Evolutionary conservation across 73 alveolate species (phyloP), one percentile per base, ranked within the genome.

Genomic region (Paramecium caudatum): DNA sequence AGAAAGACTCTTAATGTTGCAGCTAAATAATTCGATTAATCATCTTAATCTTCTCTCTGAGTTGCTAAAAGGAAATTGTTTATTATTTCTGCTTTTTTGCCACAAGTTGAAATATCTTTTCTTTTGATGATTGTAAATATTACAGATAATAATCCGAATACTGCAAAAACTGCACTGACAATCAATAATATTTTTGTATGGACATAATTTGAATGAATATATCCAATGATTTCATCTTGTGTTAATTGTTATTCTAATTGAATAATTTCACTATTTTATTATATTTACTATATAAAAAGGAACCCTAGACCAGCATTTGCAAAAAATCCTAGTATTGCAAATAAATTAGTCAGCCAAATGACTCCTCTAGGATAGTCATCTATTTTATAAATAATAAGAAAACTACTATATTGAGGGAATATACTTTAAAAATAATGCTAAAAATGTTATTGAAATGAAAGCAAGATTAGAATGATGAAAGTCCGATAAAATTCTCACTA

Each of bases 81-180:
- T 21, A 55, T 55, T 27, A 55, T 55, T 55, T 55, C 80, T 19
- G 80, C 80, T 25, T 55, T 55, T 9, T 55, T 19, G 23, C 80
- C 80, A 5, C 23, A 37, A 27, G 80, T 21, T 1, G 46, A 27
- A 10, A 55, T 55, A 55, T 2, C 30, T 36, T 55, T 23, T 23
- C 80, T 23, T 23, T 25, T 27, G 30, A 55, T 55, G 12, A 55
- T 1, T 5, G 80, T 5, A 55, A 55, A 19, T 7, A 55, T 55
- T 9, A 55, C 23, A 55, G 32, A 21, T 9, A 55, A 27, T 3
- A 55, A 55, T 0, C 80, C 80, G 30, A 19, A 0, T 6, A 55
- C 46, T 0, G 30, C 12, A 21, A 23, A 55, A 3, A 6, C 16
- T 3, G 30, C 30, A 2, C 80, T 55, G 3, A 55, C 30, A 27